phyloP scores from a whole-genome alignment of 129 eudicot genomes.

The Artemisia argyi region DNA sequence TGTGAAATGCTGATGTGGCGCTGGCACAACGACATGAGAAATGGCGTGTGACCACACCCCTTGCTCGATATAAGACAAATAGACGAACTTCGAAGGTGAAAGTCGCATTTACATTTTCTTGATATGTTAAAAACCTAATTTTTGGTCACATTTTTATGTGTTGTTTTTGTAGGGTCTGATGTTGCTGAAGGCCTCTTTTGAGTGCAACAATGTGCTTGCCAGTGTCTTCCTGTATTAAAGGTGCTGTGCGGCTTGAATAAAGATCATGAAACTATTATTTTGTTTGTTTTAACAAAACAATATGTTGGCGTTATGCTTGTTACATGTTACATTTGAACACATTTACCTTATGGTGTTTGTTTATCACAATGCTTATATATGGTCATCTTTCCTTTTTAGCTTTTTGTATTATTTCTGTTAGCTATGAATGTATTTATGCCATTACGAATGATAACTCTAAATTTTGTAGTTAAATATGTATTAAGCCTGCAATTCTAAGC shows the following conservation, averaged over 20 bases:
- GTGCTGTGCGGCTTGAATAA: neutral
- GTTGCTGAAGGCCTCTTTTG: constrained; percentile 36
- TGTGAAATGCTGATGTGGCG: too few relatives aligned
- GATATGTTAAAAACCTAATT: neutral
- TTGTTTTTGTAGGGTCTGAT: constrained; percentile 29
- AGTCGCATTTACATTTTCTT: neutral
- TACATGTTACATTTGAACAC: too few relatives aligned
- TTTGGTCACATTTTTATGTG: neutral
- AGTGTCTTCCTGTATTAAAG: constrained; percentile 29
- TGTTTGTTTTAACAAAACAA: neutral
- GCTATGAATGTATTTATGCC: too few relatives aligned
- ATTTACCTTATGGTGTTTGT: too few relatives aligned
- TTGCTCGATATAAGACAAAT: neutral
- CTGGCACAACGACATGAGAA: too few relatives aligned
- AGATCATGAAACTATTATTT: neutral
- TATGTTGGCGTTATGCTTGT: constrained; percentile 7
- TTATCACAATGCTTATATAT: too few relatives aligned
- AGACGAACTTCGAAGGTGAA: neutral
- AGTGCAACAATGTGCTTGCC: constrained; percentile 31
- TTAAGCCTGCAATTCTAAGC: too few relatives aligned
- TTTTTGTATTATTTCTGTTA: too few relatives aligned
- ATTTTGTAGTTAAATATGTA: too few relatives aligned
- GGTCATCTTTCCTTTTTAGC: too few relatives aligned
- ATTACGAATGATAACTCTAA: too few relatives aligned
- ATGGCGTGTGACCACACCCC: too few relatives aligned